A percentile compares a stretch with the other conserved stretches of the same genome.
These are phyloP conservation scores for Trypanosoma platydactyli DNA, from an alignment of 208 protist genomes.

Conservation along the genomic window DNA sequence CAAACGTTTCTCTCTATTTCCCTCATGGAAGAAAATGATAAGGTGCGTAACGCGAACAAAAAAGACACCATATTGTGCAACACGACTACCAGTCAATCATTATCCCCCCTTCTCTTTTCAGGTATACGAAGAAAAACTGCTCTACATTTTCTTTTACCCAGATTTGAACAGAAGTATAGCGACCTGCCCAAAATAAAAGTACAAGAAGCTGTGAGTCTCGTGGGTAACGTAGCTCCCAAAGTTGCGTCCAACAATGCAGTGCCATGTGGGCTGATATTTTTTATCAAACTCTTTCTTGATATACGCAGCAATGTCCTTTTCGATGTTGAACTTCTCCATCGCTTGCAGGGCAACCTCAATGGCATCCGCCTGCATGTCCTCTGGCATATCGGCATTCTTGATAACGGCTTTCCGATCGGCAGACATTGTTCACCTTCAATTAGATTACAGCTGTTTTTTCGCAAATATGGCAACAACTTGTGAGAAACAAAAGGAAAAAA, in stretches of 20 bases:
- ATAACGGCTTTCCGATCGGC: constrained; percentile 89
- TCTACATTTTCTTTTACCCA: constrained; percentile 47
- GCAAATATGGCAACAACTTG: constrained; percentile 1
- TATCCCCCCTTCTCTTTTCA: neutral
- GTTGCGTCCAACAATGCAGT: constrained; percentile 99
- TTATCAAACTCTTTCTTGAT: constrained; percentile 99
- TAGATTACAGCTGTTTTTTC: neutral
- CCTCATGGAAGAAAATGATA: neutral
- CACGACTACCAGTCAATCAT: neutral
- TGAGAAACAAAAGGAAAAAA: constrained; percentile 1
- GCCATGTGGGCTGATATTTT: constrained; percentile 99
- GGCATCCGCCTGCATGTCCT: constrained; percentile 98
- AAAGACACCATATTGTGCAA: neutral
- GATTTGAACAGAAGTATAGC: constrained; percentile 98
- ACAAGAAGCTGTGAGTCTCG: constrained; percentile 99
- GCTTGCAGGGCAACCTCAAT: constrained; percentile 97
- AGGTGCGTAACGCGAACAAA: neutral
- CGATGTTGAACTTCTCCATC: constrained; percentile 99
- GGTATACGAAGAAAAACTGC: neutral
- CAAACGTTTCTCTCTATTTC: neutral
- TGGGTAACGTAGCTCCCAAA: constrained; percentile 99
- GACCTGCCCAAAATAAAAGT: constrained; percentile 99
- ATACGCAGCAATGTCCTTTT: constrained; percentile 99
- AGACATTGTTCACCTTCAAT: constrained; percentile 37
- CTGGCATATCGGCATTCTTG: constrained; percentile 96